Conservation (phyloP, 345 rosid genomes). For the Ricinus communis region DNA sequence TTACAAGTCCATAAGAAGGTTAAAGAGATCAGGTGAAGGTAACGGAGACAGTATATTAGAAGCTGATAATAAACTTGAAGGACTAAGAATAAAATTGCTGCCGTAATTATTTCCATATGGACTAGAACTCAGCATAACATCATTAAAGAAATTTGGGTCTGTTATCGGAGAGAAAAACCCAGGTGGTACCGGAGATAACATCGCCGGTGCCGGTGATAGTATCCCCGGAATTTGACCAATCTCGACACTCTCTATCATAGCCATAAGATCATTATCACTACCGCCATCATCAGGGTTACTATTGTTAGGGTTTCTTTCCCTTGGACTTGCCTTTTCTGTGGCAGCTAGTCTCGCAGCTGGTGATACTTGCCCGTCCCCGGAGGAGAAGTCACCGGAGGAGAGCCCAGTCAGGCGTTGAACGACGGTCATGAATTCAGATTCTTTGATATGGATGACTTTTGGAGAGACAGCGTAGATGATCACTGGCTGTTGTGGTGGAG, state of each 20-base stretch:
- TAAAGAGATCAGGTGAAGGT: constrained; percentile 48
- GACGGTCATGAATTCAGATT: constrained; percentile 65
- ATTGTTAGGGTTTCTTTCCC: constrained; percentile 23
- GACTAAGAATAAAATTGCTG: constrained; percentile 39
- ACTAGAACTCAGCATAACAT: constrained; percentile 35
- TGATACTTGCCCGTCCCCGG: constrained; percentile 42
- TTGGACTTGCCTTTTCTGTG: constrained; percentile 65
- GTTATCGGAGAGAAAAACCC: constrained; percentile 57
- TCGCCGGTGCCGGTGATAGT: constrained; percentile 71
- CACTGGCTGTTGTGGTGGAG: constrained; percentile 21
- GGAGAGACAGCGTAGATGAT: constrained; percentile 87
- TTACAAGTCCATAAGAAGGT: constrained; percentile 49
- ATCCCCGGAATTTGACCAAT: constrained; percentile 57
- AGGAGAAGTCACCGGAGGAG: constrained; percentile 48
- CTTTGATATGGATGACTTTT: constrained; percentile 67
- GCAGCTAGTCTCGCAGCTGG: constrained; percentile 86
- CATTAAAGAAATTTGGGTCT: constrained; percentile 33
- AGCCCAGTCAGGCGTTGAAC: constrained; percentile 88
- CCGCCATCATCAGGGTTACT: not conserved
- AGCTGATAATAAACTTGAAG: constrained; percentile 38
- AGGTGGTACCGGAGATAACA: constrained; percentile 43
- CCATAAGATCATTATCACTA: not conserved
- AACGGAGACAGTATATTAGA: constrained; percentile 44
- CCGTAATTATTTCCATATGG: constrained; percentile 36
- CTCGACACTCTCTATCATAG: constrained; percentile 32